A percentile compares a stretch with the other conserved stretches of the same genome.
Evolutionary conservation across 2,329 filamentous ascomycete species (phyloP).

Genomic region (Sarocladium kiliense): DNA sequence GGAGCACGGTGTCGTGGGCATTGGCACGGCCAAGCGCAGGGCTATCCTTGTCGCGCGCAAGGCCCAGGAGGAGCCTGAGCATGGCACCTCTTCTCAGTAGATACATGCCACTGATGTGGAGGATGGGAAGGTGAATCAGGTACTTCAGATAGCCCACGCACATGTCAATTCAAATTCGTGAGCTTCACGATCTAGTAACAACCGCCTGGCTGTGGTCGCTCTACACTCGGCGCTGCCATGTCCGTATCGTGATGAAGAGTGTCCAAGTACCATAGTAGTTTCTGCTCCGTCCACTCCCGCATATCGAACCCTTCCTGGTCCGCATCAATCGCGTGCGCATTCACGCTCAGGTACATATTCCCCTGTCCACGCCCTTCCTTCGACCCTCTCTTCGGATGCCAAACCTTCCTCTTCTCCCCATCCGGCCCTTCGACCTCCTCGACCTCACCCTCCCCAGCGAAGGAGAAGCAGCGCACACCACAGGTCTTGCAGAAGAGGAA

Average conservation of each 20-base stretch:
- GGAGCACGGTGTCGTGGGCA: slow-evolving; percentile 70
- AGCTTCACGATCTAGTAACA: neutral
- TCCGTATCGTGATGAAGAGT: neutral
- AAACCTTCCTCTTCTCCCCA: slow-evolving; percentile 18
- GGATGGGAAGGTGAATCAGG: no score
- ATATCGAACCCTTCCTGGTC: slow-evolving; percentile 32
- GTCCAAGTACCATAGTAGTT: neutral
- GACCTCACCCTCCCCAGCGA: slow-evolving; percentile 27
- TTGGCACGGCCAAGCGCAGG: slow-evolving; percentile 81
- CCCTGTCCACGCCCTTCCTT: slow-evolving; percentile 7
- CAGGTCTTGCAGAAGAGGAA: slow-evolving; percentile 44
- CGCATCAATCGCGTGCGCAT: slow-evolving; percentile 30
- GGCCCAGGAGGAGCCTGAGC: slow-evolving; percentile 27
- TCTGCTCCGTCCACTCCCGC: slow-evolving; percentile 21
- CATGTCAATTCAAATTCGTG: neutral
- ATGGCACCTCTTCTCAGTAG: slow-evolving; percentile 12
- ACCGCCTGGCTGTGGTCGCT: slow-evolving; percentile 8
- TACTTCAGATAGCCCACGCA: neutral
- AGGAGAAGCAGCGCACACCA: slow-evolving; percentile 37
- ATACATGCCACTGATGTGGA: neutral
- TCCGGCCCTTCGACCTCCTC: neutral
- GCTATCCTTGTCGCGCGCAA: slow-evolving; percentile 54
- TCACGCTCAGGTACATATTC: slow-evolving; percentile 31
- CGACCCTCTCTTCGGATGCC: slow-evolving; percentile 18
- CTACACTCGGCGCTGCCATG: neutral